Evolutionary conservation across 2,329 filamentous ascomycete genomes (phyloP), one percentile per base, ranked within the genome.

Genomic region (Ophiostoma perfectum): DNA sequence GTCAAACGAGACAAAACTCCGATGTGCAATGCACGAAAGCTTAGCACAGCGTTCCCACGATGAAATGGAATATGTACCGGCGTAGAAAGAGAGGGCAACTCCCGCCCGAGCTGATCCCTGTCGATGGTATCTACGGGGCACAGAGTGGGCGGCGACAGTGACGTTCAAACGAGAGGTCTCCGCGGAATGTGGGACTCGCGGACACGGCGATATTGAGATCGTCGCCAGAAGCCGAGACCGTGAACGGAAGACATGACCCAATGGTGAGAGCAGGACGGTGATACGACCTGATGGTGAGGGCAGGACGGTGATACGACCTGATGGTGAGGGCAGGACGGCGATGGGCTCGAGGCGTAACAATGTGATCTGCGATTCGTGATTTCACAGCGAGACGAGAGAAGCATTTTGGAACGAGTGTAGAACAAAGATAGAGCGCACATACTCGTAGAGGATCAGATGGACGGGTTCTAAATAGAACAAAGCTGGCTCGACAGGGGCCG

Each of bases 391-490:
- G 47, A 52, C 8, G 5, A 9, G 5, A 55, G 14, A 11, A 52
- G 27, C 14, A 55, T 18, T 52, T 52, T 27, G 49, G 18, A 55
- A 55, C 18, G n/a, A 55, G 49, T 18, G n/a, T n/a, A 4, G 16
- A 55, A n/a, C n/a, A n/a, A n/a, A n/a, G n/a, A n/a, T n/a, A n/a
- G n/a, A n/a, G n/a, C n/a, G n/a, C n/a, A n/a, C n/a, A n/a, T n/a
- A n/a, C n/a, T n/a, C 27, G 49, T 55, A n/a, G 49, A 55, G 18
- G 9, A 55, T 55, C 49, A 55, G 49, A 55, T 55, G 49, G 47
- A 55, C 18, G 18, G 18, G 27, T 12, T 16, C 44, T 5, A 47
- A 14, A 16, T 47, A 12, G 9, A 47, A n/a, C 16, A 47, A 47
- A 47, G 12, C 45, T 47, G 45, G n/a, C n/a, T n/a, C n/a, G n/a